Evolutionary conservation across 768 basidiomycete genomes (phyloP), one percentile per base, ranked within the genome.

Genomic region (Paxillus involutus): DNA sequence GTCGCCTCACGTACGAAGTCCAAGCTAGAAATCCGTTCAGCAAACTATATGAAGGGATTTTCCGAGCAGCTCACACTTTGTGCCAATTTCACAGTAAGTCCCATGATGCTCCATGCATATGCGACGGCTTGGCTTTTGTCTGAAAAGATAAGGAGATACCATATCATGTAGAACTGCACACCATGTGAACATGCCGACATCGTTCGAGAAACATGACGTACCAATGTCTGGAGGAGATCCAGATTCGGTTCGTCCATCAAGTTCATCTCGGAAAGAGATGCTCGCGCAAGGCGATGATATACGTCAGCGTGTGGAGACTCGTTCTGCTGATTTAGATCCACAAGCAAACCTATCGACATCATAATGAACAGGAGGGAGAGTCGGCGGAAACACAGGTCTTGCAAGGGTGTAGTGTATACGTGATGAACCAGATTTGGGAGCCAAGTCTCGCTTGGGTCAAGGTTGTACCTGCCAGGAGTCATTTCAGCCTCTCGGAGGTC

Each of bases 61-160:
- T n/a, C 35, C 29, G 44, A 55, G 48, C 43, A 10, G 68, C 86
- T 70, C 64, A 88, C 86, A 58, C 82, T 85, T 67, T 87, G 86
- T 7, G 87, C 85, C 16, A 89, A 71, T 65, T 88, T 89, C 30
- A 83, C 82, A 9, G 86, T 80, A 51, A 89, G 83, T 17, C 88
- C 87, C 82, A 89, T 84, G 41, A 88, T 71, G 53, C 86, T 85
- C 86, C 86, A 89, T 16, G 86, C 85, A 54, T 88, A 85, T 14
- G 85, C 84, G 12, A 85, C 78, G 0, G 85, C 86, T 57, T 86
- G 85, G 56, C 81, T 86, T 65, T 88, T 84, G 64, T 87, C 85
- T 13, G 86, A 88, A 58, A 87, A 88, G 57, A 86, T 83, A 17
- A 87, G 74, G 51, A 88, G 81, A 62, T 85, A 88, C 82, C 85